A percentile compares a stretch with the other conserved stretches of the same genome.
These are phyloP conservation scores for Hypoxylon fuscum DNA, from an alignment of 495 filamentous ascomycete species.

Conservation along the genomic window DNA sequence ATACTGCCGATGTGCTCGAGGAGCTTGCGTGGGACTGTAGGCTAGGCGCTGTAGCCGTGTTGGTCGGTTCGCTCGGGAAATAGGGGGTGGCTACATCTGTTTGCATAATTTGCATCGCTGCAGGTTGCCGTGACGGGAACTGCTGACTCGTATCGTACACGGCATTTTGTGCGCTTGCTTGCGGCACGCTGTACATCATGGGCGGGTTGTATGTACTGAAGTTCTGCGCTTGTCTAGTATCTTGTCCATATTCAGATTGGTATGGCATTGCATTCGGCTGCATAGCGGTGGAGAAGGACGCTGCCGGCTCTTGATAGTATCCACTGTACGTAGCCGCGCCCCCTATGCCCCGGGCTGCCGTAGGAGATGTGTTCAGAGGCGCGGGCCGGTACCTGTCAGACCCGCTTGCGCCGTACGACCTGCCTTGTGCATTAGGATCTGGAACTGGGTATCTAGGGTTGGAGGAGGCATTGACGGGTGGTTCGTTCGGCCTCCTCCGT, in stretches of 20 bases:
- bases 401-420: slow-evolving; percentile 51
- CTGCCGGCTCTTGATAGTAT: slow-evolving; percentile 63
- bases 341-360: slow-evolving; percentile 51
- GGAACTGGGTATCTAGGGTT: slow-evolving; percentile 56
- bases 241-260: slow-evolving; percentile 62
- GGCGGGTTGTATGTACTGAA: slow-evolving; percentile 61
- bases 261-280: slow-evolving; percentile 62
- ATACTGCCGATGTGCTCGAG: slow-evolving; percentile 53
- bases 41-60: slow-evolving; percentile 63
- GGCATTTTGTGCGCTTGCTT: slow-evolving; percentile 69
- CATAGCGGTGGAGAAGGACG: slow-evolving; percentile 59
- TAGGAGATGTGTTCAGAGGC: slow-evolving; percentile 55
- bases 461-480: slow-evolving; percentile 55
- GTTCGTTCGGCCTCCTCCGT: slow-evolving; percentile 75
- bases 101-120: slow-evolving; percentile 81
- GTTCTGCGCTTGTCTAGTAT: slow-evolving; percentile 59
- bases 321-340: slow-evolving; percentile 62
- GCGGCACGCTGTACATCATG: slow-evolving; percentile 83
- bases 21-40: slow-evolving; percentile 51
- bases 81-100: slow-evolving; percentile 75
- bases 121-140: slow-evolving; percentile 80
- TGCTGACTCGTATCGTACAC: slow-evolving; percentile 83
- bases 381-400: slow-evolving; percentile 60
- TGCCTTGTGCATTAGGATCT: slow-evolving; percentile 53
- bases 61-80: slow-evolving; percentile 77